Conservation (phyloP, 148 eudicot species). For the Cornus suecica region DNA sequence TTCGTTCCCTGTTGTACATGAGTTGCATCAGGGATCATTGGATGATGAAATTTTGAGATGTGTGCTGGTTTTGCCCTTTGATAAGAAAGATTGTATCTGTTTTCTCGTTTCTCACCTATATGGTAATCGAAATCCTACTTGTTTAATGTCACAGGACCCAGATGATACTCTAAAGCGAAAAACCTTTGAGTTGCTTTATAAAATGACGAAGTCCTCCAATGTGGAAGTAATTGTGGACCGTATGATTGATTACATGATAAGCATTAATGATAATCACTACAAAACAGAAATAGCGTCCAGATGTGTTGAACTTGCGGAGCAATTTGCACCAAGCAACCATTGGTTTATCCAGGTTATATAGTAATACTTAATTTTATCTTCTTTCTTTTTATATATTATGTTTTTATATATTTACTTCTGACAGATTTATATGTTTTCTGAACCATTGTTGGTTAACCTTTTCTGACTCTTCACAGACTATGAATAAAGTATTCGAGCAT, state of each 20-base stretch:
- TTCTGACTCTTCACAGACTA: constrained; percentile 57
- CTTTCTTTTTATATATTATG: no score
- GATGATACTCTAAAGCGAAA: constrained; percentile 97
- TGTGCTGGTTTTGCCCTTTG: background rate
- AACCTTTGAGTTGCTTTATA: constrained; percentile 89
- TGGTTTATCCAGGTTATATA: constrained; percentile 92
- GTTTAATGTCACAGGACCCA: constrained; percentile 66
- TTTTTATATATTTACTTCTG: background rate
- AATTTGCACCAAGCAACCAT: constrained; percentile 95
- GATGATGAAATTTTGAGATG: background rate
- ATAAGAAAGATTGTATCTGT: background rate
- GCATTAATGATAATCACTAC: constrained; percentile 86
- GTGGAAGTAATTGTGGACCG: constrained; percentile 98
- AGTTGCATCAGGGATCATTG: background rate
- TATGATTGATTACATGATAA: constrained; percentile 94
- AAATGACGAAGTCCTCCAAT: constrained; percentile 95
- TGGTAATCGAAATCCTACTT: constrained; percentile 16
- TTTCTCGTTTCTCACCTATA: background rate
- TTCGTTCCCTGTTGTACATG: background rate
- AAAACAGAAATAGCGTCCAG: constrained; percentile 97
- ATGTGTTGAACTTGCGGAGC: constrained; percentile 99
- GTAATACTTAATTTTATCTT: no score
- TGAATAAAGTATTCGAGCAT: constrained; percentile 97
- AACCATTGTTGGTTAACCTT: background rate
- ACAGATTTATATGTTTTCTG: background rate